Evolutionary conservation across 371 early-diverging fungal species (phyloP).

Genomic region (Mucor racemosus): DNA sequence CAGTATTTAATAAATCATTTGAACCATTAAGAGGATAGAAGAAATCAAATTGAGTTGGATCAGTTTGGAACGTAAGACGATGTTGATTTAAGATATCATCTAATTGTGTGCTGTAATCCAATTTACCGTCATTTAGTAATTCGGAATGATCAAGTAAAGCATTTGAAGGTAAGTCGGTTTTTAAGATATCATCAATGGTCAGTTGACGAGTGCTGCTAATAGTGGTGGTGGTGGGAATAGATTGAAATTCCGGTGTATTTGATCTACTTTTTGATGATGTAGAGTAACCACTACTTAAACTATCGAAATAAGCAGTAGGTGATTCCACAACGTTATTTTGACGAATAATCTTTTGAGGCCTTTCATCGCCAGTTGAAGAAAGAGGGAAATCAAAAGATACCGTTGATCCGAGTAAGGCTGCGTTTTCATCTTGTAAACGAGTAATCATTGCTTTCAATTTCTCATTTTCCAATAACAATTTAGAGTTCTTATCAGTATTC

Average conservation of each 20-base stretch:
- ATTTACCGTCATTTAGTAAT: slow-evolving; percentile 7
- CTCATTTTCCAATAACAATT: slow-evolving; percentile 60
- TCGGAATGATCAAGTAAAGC: slow-evolving; percentile 27
- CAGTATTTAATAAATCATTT: slow-evolving; percentile 10
- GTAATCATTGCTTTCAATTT: slow-evolving; percentile 50
- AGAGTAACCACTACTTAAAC: slow-evolving; percentile 13
- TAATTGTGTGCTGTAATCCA: slow-evolving; percentile 13
- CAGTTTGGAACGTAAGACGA: slow-evolving; percentile 12
- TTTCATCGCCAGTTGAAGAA: slow-evolving; percentile 6
- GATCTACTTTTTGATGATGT: slow-evolving; percentile 20
- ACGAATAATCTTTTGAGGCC: slow-evolving; percentile 35
- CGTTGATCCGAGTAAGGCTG: slow-evolving; percentile 43
- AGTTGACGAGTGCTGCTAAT: neutral
- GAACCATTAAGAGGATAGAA: slow-evolving; percentile 21
- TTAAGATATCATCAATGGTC: slow-evolving; percentile 22
- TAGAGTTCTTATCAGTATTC: slow-evolving; percentile 28
- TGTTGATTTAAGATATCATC: slow-evolving; percentile 19
- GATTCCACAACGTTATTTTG: slow-evolving; percentile 1
- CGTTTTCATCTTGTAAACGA: slow-evolving; percentile 54
- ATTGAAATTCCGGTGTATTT: slow-evolving; percentile 23
- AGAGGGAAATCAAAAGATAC: slow-evolving; percentile 55
- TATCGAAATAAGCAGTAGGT: slow-evolving; percentile 16
- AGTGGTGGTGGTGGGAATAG: neutral
- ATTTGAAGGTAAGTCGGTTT: slow-evolving; percentile 15
- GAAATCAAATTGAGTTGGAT: slow-evolving; percentile 35